Percentiles rank a stretch among this genome's conserved stretches.
phyloP scores from a whole-genome alignment of 441 rosid species.

The Bocquillonia castaneifolia region DNA sequence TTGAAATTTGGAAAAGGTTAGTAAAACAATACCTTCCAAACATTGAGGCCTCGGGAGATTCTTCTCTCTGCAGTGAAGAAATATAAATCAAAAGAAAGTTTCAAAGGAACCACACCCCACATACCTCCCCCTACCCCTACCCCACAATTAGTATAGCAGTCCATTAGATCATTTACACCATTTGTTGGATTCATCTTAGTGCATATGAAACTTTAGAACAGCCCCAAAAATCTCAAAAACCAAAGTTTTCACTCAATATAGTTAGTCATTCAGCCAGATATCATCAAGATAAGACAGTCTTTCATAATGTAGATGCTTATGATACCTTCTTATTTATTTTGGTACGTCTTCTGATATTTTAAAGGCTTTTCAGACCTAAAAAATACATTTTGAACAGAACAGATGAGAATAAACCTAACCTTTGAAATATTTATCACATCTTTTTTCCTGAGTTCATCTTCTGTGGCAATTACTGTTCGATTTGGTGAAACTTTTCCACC shows the following conservation, averaged over 20 bases:
- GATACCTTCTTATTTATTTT: no score
- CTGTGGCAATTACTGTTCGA: constrained; percentile 24
- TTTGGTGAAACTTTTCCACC: constrained; percentile 20
- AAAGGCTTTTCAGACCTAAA: not conserved
- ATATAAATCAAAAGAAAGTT: not conserved
- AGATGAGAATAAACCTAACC: constrained; percentile 23
- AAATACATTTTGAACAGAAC: not conserved
- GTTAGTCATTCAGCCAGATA: not conserved
- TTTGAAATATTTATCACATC: constrained; percentile 17
- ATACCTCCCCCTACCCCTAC: no score
- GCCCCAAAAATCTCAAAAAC: not conserved
- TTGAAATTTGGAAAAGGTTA: constrained; percentile 13
- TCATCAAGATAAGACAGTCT: not conserved
- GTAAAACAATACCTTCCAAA: constrained; percentile 32
- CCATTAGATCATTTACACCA: constrained; percentile 9
- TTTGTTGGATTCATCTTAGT: not conserved
- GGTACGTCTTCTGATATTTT: not conserved
- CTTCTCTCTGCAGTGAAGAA: constrained; percentile 28
- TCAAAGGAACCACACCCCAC: not conserved
- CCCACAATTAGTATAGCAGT: no score
- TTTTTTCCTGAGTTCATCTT: constrained; percentile 30
- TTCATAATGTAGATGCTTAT: no score
- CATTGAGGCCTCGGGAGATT: constrained; percentile 23
- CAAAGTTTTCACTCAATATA: not conserved
- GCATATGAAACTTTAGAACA: not conserved